These are phyloP conservation scores for Suillus cothurnatus DNA, from an alignment of 768 basidiomycete genomes.

Conservation along the genomic window DNA sequence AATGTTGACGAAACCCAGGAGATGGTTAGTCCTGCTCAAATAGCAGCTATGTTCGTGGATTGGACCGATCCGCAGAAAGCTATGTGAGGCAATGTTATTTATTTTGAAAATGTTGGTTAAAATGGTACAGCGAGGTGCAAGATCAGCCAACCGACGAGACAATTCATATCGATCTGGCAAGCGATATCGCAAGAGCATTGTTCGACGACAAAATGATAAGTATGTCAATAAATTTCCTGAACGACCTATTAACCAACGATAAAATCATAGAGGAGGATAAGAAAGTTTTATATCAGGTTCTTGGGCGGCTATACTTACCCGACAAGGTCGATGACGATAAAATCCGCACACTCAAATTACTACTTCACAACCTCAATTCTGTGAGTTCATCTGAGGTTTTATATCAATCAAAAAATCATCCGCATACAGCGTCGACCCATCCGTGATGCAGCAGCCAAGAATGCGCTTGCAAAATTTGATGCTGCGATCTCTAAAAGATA, in stretches of 20 bases:
- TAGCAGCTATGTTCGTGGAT: slow-evolving; percentile 78
- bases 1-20: slow-evolving; percentile 73
- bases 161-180: slow-evolving; percentile 59
- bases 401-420: not conserved
- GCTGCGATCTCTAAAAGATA: slow-evolving; percentile 68
- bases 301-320: slow-evolving; percentile 68
- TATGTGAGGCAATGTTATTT: slow-evolving; percentile 42
- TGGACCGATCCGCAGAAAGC: slow-evolving; percentile 87
- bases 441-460: slow-evolving; percentile 60
- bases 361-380: slow-evolving; percentile 58
- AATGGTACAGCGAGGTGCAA: slow-evolving; percentile 38
- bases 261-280: slow-evolving; percentile 53
- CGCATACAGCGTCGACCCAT: slow-evolving; percentile 54
- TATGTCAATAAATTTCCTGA: slow-evolving; percentile 34
- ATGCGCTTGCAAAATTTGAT: slow-evolving; percentile 75
- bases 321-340: slow-evolving; percentile 70
- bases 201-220: slow-evolving; percentile 55
- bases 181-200: slow-evolving; percentile 49
- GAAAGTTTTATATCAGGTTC: slow-evolving; percentile 63
- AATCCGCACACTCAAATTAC: slow-evolving; percentile 60
- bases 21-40: slow-evolving; percentile 72
- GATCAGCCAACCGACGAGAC: slow-evolving; percentile 40
- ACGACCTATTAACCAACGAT: not conserved
- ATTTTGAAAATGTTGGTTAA: not conserved
- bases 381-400: slow-evolving; percentile 38